phyloP scores from a whole-genome alignment of 2,329 filamentous ascomycete species.

The Talaromyces verruculosus region DNA sequence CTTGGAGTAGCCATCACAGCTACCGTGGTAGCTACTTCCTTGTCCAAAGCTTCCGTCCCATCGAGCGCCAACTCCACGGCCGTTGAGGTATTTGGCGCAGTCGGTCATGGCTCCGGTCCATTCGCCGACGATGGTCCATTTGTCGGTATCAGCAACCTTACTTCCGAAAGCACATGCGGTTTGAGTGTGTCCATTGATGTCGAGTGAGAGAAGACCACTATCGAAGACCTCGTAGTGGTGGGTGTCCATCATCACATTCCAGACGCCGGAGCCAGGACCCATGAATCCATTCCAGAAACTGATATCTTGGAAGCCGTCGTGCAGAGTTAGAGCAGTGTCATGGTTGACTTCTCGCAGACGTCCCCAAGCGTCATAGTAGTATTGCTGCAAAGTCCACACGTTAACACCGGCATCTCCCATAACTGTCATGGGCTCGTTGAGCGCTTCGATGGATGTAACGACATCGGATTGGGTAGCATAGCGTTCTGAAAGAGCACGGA shows the following conservation, averaged over 20 bases:
- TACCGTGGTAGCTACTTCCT: conserved; percentile 52
- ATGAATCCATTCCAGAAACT: conserved; percentile 63
- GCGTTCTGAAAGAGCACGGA: conserved; percentile 58
- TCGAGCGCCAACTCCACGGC: conserved; percentile 59
- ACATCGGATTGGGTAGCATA: conserved; percentile 61
- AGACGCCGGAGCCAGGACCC: conserved; percentile 44
- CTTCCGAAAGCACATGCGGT: conserved; percentile 57
- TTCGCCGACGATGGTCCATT: conserved; percentile 68
- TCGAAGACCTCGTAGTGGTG: conserved; percentile 69
- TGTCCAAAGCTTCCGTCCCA: conserved; percentile 54
- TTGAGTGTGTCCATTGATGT: conserved; percentile 55
- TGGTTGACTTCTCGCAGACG: conserved; percentile 47
- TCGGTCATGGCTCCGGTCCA: conserved; percentile 68
- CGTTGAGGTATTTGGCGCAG: conserved; percentile 56
- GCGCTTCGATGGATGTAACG: conserved; percentile 52
- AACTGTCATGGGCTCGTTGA: conserved; percentile 45
- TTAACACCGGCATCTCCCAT: conserved; percentile 37
- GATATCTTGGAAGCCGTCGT: conserved; percentile 49
- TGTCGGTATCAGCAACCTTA: conserved; percentile 56
- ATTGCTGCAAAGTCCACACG: conserved; percentile 51
- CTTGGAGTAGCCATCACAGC: conserved; percentile 53
- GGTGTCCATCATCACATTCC: conserved; percentile 62
- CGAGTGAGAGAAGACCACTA: conserved; percentile 50
- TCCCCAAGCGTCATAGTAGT: conserved; percentile 56
- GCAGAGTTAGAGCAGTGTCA: conserved; percentile 56